These are phyloP conservation scores for Coprinopsis sp. DNA, from an alignment of 768 basidiomycete species.

Conservation along the genomic window DNA sequence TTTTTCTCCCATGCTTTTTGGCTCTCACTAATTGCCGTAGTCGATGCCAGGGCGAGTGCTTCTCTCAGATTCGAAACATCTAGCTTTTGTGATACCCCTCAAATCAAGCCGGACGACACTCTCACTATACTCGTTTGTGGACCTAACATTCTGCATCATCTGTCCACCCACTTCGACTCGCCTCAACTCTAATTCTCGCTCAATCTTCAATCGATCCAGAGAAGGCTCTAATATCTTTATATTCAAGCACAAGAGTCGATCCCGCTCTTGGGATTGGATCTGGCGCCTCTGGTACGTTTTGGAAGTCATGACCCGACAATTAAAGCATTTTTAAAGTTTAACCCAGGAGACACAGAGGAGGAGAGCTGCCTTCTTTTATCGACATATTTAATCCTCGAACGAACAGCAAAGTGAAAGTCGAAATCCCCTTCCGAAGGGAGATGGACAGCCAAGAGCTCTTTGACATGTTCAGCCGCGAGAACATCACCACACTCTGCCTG, in stretches of 20 bases:
- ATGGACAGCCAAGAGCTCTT: conserved; percentile 36
- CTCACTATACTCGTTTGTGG: conserved; percentile 85
- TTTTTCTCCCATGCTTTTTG: not conserved
- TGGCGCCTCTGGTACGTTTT: conserved; percentile 74
- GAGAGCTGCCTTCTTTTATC: conserved; percentile 60
- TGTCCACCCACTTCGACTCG: conserved; percentile 53
- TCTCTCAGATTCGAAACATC: conserved; percentile 66
- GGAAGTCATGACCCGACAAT: conserved; percentile 1
- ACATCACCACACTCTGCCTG: conserved; percentile 59
- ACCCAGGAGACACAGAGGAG: conserved; percentile 66
- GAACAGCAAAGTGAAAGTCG: conserved; percentile 63
- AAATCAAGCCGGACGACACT: conserved; percentile 55
- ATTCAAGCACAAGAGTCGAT: conserved; percentile 75
- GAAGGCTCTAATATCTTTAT: conserved; percentile 84
- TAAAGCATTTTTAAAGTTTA: not conserved
- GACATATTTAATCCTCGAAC: conserved; percentile 69
- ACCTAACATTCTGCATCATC: conserved; percentile 75
- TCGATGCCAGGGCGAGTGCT: conserved; percentile 63
- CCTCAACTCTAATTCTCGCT: conserved; percentile 36
- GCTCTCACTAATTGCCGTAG: conserved; percentile 28
- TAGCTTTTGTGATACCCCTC: conserved; percentile 77
- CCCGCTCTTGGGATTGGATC: conserved; percentile 81
- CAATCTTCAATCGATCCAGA: conserved; percentile 44
- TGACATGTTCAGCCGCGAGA: conserved; percentile 52
- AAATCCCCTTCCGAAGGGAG: conserved; percentile 50